phyloP scores from a whole-genome alignment of 2,329 filamentous ascomycete species.

The Paraphoma sp. region DNA sequence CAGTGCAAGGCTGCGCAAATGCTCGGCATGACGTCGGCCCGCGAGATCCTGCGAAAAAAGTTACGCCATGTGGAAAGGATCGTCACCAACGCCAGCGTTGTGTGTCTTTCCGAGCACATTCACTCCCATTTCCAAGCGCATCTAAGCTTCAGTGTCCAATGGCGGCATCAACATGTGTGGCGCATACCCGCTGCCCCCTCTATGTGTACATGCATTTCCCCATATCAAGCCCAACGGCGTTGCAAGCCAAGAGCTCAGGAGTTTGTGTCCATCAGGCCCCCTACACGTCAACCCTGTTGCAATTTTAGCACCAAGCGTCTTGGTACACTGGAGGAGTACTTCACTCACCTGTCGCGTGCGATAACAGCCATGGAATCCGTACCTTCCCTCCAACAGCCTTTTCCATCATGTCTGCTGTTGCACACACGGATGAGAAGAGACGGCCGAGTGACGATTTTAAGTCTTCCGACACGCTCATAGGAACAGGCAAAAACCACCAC shows the following conservation, averaged over 20 bases:
- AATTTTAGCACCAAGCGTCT: neutral
- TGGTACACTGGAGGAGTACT: neutral
- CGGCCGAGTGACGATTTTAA: neutral
- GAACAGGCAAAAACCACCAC: neutral
- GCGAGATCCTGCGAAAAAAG: neutral
- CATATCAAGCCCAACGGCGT: no score
- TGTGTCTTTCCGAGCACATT: no score
- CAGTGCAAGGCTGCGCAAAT: neutral
- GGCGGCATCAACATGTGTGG: no score
- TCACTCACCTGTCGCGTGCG: neutral
- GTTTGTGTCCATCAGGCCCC: neutral
- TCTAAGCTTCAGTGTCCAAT: no score
- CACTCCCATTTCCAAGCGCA: no score
- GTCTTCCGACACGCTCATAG: neutral
- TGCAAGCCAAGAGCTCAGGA: no score
- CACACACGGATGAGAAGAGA: neutral
- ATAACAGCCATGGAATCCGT: neutral
- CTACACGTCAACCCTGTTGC: neutral
- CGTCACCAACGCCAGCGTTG: neutral
- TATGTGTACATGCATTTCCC: no score
- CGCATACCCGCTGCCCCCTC: no score
- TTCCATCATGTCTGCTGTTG: neutral
- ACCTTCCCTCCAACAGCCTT: neutral
- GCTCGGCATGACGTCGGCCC: neutral
- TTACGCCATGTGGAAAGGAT: neutral